Evolutionary conservation across 2,329 filamentous ascomycete species (phyloP), one percentile per base, ranked within the genome.

Genomic region (Claviceps africana): DNA sequence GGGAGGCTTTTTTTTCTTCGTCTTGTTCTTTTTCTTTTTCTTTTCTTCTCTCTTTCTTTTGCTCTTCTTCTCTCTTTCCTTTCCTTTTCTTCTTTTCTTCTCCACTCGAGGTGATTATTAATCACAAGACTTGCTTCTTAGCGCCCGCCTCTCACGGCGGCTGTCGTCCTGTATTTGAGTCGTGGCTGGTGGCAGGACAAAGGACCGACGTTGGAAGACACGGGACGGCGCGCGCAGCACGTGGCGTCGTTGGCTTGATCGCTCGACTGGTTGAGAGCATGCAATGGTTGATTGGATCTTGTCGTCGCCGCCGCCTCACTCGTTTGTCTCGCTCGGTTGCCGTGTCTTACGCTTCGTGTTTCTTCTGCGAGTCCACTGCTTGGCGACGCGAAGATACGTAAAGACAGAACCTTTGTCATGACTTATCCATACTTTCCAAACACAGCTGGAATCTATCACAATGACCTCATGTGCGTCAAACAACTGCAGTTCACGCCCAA

Each of bases 221-320:
- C 48, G 51, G 51, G 51, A 53, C 51, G 51, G 51, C 48, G 43
- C 51, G 45, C 13, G 28, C 31, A 45, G 31, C 47, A 46, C 51
- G 51, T 35, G 40, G 25, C 4, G n/a, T 47, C 28, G 28, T 48
- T 35, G 45, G 45, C 45, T 15, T 47, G 30, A 22, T 30, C 22
- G 43, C 43, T n/a, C 25, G 15, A 21, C n/a, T 22, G 19, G 10
- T 31, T 33, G 33, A 11, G 7, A 17, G 7, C 17, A 30, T 51
- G 25, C 5, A 25, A 5, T 25, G 48, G 40, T 21, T 51, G 31
- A 21, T 21, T 6, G 17, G 17, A 9, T 11, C 35, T 15, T 5
- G 13, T 2, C 21, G 15, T 25, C 22, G 5, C 42, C 10, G 6
- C 28, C 25, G 8, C 30, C 21, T 17, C 43, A n/a, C 22, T 10